Evolutionary conservation across 345 rosid genomes (phyloP), one percentile per base, ranked within the genome.

Genomic region (Combretum micranthum): DNA sequence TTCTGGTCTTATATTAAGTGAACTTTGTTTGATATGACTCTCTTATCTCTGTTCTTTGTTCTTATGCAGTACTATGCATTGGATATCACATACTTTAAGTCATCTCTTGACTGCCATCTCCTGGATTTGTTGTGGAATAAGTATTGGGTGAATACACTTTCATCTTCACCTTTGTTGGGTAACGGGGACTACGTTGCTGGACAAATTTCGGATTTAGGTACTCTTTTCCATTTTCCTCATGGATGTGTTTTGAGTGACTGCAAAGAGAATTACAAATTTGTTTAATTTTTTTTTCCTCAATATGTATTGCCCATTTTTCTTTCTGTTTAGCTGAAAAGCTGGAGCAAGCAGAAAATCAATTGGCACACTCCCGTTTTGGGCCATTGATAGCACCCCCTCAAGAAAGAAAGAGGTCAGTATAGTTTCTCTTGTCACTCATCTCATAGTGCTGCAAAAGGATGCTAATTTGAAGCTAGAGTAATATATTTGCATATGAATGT

Each of bases 151-250:
- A 91, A 91, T 71, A 91, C 98, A 0, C 89, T 91, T 50, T 93
- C 99, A 23, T 94, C 97, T 68, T 94, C 99, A 17, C 95, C 97
- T 53, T 85, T 94, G 52, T 77, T 94, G 76, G 99, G 97, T 53
- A 94, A 84, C 70, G 97, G 95, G 55, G 99, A 94, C 82, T 94
- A 90, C 62, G 95, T 94, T 67, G 97, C 97, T 0, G 99, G 99
- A 52, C 99, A 94, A 71, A 86, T 90, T 66, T 94, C 93, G 20
- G 99, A 94, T 77, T 79, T 94, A 79, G 99, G 99, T 90, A 82
- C 48, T 53, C 55, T 39, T 6, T 20, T 49, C 56, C 50, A 22
- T 19, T 60, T 56, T 32, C 26, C 19, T 44, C 44, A 19, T 21
- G 15, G 46, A 32, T 3, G 4, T 56, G 18, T 49, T 8, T 11